Evolutionary conservation across 2,329 filamentous ascomycete species (phyloP), one percentile per base, ranked within the genome.

Genomic region (Plectosphaerella cucumerina): DNA sequence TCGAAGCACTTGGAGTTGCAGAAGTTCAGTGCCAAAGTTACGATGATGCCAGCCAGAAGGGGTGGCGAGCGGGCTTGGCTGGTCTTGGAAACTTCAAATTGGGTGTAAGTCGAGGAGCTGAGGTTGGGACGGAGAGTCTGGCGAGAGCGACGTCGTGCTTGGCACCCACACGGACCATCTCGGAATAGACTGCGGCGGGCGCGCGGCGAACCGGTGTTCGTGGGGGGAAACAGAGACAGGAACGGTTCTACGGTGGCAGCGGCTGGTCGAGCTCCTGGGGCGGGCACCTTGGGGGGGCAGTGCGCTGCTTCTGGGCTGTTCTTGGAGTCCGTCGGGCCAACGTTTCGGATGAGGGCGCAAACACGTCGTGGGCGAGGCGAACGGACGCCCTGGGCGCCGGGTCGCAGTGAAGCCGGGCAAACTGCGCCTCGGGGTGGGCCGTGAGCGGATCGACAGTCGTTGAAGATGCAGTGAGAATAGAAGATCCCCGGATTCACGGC

Each of bases 291-390:
- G n/a, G n/a, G n/a, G n/a, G 49, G 44, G 52, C 26, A 44, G 43
- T 50, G n/a, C n/a, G n/a, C n/a, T n/a, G 14, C 8, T 42, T 42
- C 39, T 20, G n/a, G 39, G 39, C 39, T 42, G n/a, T 42, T 53
- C 18, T 37, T 37, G 35, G n/a, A 42, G n/a, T 53, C 49, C 57
- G 56, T 57, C 55, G 47, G 51, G 56, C 55, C 50, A 53, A 53
- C 58, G 57, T 59, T 58, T 59, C 51, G 54, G 51, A 56, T 53
- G 53, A 48, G 41, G 45, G 46, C 44, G 44, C 49, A 55, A 31
- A 52, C 49, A 52, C n/a, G n/a, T 42, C n/a, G 39, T 18, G 17
- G 35, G n/a, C 23, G n/a, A 34, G 23, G 17, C 15, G 44, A 26
- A 46, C 44, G 44, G 23, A 31, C 31, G 44, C 22, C 26, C 33